These are phyloP conservation scores for Verticillium nubilum DNA, from an alignment of 2,329 filamentous ascomycete genomes.

Conservation along the genomic window DNA sequence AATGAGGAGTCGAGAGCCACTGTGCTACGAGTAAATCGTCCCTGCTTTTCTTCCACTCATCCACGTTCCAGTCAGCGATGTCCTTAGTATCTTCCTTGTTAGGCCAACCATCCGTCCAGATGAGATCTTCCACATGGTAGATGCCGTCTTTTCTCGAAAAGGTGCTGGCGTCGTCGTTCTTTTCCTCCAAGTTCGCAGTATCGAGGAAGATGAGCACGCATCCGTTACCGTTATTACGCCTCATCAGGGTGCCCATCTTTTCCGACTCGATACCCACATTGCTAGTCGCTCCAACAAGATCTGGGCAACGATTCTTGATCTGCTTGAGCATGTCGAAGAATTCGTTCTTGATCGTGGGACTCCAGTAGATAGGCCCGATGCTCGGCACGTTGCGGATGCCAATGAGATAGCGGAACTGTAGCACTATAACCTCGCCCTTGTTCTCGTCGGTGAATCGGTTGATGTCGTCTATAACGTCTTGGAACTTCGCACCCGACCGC, in stretches of 20 bases:
- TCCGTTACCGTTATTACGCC: slow-evolving; percentile 22
- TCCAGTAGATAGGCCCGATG: slow-evolving; percentile 24
- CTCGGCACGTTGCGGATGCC: slow-evolving; percentile 30
- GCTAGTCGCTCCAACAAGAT: slow-evolving; percentile 14
- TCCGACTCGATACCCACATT: slow-evolving; percentile 11
- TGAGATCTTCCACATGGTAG: slow-evolving; percentile 18
- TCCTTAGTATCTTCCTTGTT: slow-evolving; percentile 19
- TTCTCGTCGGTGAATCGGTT: slow-evolving; percentile 38
- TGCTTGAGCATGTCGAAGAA: slow-evolving; percentile 34
- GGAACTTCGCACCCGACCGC: slow-evolving; percentile 37
- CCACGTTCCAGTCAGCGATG: slow-evolving; percentile 11
- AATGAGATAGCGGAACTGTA: slow-evolving; percentile 36
- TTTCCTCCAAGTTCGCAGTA: slow-evolving; percentile 12
- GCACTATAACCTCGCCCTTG: slow-evolving; percentile 37
- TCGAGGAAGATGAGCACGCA: slow-evolving; percentile 26
- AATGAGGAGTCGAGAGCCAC: slow-evolving; percentile 23
- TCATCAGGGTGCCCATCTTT: slow-evolving; percentile 22
- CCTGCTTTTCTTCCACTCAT: slow-evolving; percentile 1
- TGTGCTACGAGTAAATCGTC: slow-evolving; percentile 22
- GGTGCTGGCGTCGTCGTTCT: slow-evolving; percentile 8
- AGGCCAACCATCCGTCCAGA: slow-evolving; percentile 23
- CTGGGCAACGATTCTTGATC: slow-evolving; percentile 33
- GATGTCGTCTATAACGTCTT: slow-evolving; percentile 35
- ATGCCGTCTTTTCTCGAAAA: slow-evolving; percentile 22
- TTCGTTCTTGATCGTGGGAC: slow-evolving; percentile 30